phyloP scores from a whole-genome alignment of 805 yeast genomes.

The Kuraishia borneana region DNA sequence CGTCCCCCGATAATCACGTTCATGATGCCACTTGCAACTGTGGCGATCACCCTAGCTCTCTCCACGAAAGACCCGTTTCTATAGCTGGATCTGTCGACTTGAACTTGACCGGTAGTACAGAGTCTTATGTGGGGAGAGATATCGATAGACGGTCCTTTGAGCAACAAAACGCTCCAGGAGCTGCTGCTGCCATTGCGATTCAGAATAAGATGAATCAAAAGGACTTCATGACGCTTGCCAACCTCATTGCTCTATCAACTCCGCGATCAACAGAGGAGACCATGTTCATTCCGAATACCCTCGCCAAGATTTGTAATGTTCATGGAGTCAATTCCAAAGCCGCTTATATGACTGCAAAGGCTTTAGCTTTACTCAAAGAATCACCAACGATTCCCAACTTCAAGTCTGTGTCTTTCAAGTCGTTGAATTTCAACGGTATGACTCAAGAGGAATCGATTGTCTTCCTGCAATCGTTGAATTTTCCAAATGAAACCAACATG shows the following conservation, averaged over 20 bases:
- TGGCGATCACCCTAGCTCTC: slow-evolving; percentile 37
- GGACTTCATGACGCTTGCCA: slow-evolving; percentile 35
- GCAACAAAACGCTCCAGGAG: slow-evolving; percentile 65
- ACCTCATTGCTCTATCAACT: slow-evolving; percentile 56
- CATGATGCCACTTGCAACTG: slow-evolving; percentile 50
- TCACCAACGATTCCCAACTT: slow-evolving; percentile 21
- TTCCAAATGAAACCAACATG: slow-evolving; percentile 45
- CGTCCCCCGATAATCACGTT: slow-evolving; percentile 14
- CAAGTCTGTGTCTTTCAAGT: slow-evolving; percentile 18
- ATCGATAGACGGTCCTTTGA: slow-evolving; percentile 31
- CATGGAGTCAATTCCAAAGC: slow-evolving; percentile 67
- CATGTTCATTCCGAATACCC: slow-evolving; percentile 57
- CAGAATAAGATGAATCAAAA: slow-evolving; percentile 31
- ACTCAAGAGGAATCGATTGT: slow-evolving; percentile 27
- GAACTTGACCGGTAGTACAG: slow-evolving; percentile 37
- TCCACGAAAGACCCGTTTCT: slow-evolving; percentile 55
- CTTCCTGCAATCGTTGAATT: slow-evolving; percentile 29
- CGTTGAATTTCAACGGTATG: slow-evolving; percentile 26
- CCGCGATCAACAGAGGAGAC: slow-evolving; percentile 77
- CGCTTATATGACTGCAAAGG: slow-evolving; percentile 58
- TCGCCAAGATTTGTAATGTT: slow-evolving; percentile 57
- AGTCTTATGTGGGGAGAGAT: slow-evolving; percentile 5
- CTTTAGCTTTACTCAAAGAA: slow-evolving; percentile 60
- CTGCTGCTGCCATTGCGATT: slow-evolving; percentile 55
- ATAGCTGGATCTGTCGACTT: slow-evolving; percentile 50